Percentiles rank a stretch among this genome's conserved stretches.
phyloP scores from a whole-genome alignment of 352 stramenopile genomes.

The Elongisporangium undulatum region DNA sequence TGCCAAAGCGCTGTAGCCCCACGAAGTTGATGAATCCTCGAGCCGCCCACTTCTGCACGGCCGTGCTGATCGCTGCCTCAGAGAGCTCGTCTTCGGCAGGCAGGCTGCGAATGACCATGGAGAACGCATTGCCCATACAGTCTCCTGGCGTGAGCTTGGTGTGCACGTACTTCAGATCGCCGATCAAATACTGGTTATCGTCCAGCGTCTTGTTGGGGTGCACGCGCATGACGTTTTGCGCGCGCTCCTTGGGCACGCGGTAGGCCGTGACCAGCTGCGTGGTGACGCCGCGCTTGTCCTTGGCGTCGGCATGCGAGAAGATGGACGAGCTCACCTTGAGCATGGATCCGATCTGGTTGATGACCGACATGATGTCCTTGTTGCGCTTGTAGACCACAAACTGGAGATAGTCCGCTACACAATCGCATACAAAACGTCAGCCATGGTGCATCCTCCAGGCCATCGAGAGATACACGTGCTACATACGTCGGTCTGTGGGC shows the following conservation, averaged over 20 bases:
- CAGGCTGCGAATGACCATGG: slow-evolving; percentile 91
- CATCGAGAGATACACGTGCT: neutral
- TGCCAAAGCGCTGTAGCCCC: slow-evolving; percentile 94
- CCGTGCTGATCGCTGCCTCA: slow-evolving; percentile 18
- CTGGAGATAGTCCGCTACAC: slow-evolving; percentile 86
- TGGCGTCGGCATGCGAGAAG: slow-evolving; percentile 93
- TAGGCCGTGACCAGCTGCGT: slow-evolving; percentile 94
- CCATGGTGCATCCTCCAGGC: neutral
- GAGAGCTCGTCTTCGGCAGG: slow-evolving; percentile 47
- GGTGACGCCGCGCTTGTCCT: slow-evolving; percentile 96
- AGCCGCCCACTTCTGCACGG: slow-evolving; percentile 42
- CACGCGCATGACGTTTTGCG: slow-evolving; percentile 41
- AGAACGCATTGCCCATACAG: slow-evolving; percentile 92
- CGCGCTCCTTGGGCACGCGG: slow-evolving; percentile 57
- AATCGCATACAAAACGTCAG: slow-evolving; percentile 13
- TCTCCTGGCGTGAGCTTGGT: slow-evolving; percentile 84
- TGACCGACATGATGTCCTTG: slow-evolving; percentile 87
- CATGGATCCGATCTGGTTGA: slow-evolving; percentile 71
- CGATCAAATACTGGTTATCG: slow-evolving; percentile 83
- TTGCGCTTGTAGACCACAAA: slow-evolving; percentile 98
- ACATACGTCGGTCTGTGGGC: slow-evolving; percentile 69
- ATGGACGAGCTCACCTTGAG: slow-evolving; percentile 58
- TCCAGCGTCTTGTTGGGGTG: slow-evolving; percentile 37
- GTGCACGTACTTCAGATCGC: slow-evolving; percentile 89
- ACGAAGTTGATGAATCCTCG: slow-evolving; percentile 97